Evolutionary conservation across 495 filamentous ascomycete genomes (phyloP), one percentile per base, ranked within the genome.

Genomic region (Xylaria curta): DNA sequence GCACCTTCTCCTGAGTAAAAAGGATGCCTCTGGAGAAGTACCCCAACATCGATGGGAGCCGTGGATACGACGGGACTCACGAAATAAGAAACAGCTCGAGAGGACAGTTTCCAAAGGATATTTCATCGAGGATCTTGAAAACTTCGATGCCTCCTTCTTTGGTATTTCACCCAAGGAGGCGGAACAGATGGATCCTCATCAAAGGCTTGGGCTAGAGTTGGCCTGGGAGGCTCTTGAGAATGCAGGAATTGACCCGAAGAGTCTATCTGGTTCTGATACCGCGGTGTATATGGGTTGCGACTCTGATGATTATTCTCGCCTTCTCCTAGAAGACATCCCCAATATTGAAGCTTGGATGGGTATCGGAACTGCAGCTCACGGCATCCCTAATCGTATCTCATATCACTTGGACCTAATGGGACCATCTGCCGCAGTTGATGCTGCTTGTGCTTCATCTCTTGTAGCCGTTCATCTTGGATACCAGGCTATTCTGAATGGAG

Each of bases 141-240:
- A 70, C 51, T 83, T 83, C 60, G 82, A 82, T 60, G 38, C 68
- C n/a, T 61, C 42, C 36, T 61, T 76, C 68, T 75, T 79, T 13
- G 65, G 70, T 6, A 78, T 79, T 5, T 72, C 70, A 1, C 68
- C 75, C 0, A 66, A 66, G 19, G 78, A 80, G 46, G 78, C 77
- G 4, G 73, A 71, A 26, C 17, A 42, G 7, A 74, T 84, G 61
- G 82, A 84, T 31, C 82, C 81, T 4, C 76, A 79, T 68, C 79
- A 82, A 49, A 64, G 81, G 3, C 71, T 88, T 0, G 75, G 88
- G 15, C 79, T 92, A 10, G 90, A 92, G 72, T 76, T 81, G 1
- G 81, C 84, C 3, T 91, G 89, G 62, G 87, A 91, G 70, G 84
- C 83, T 0, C 77, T 91, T 13, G 88, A 91, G 58, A 81, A 82